Evolutionary conservation across 371 early-diverging fungal species (phyloP), one percentile per base, ranked within the genome.

Genomic region (Cladochytrium tenue): DNA sequence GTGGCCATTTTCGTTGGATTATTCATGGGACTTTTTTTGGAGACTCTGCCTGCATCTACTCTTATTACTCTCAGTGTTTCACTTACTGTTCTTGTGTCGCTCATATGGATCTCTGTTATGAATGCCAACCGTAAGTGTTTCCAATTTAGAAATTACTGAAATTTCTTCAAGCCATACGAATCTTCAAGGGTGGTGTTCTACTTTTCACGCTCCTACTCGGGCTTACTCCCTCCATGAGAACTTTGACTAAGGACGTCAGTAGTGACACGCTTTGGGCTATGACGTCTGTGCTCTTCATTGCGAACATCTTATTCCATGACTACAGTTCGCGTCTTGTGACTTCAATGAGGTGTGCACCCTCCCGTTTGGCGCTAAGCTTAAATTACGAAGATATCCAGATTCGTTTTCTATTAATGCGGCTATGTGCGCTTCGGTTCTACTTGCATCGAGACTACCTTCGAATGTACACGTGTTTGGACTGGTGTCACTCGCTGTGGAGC

Each of bases 191-290:
- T 59, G 88, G 89, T 7, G 74, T 90, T 0, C 76, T 95, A 20
- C 88, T 96, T 70, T 87, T 89, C 52, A 75, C 88, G 20, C 86
- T 93, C 0, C 70, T 97, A 23, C 80, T 95, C 20, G 93, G 92
- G 0, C 79, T 98, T 2, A 92, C 96, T 1, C 97, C 98, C 1
- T 89, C 96, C 30, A 78, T 97, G 66, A 89, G 89, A 67, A 98
- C 95, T 1, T 77, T 98, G 64, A 98, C 97, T 0, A 84, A 88
- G 63, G 92, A 92, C 67, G 95, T 88, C 4, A 92, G 92, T 58
- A 85, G 85, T 61, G 98, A 98, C 74, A 92, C 96, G 0, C 95
- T 98, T 30, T 98, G 93, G 92, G 95, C 97, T 0, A 73, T 97
- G 66, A 89, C 94, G 0, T 88, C 88, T 1, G 79, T 90, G 5